Evolutionary conservation across 176 grass and related monocot species (phyloP).

Genomic region (Bolboschoenus planiculmis): DNA sequence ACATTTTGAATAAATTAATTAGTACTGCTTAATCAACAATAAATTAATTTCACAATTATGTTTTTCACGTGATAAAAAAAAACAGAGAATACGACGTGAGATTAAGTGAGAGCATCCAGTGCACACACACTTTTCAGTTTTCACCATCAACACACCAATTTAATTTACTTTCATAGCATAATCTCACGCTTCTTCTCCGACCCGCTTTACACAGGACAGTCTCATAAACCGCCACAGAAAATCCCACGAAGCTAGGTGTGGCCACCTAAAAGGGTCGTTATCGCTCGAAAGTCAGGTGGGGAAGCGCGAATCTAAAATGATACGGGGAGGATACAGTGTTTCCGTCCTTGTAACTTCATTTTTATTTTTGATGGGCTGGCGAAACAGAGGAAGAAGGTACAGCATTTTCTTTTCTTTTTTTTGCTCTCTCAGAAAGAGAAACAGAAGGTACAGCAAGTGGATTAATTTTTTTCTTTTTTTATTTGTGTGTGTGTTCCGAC

Average conservation of each 20-base stretch:
- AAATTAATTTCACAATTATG: too few species aligned
- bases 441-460: background rate
- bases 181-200: too few species aligned
- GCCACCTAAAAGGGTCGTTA: background rate
- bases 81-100: too few species aligned
- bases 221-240: background rate
- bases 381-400: background rate
- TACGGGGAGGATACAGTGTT: background rate
- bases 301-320: constrained; percentile 15
- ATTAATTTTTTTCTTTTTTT: background rate
- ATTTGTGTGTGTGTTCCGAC: too few species aligned
- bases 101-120: too few species aligned
- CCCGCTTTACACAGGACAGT: background rate
- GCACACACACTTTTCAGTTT: too few species aligned
- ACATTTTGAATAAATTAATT: too few species aligned
- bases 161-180: too few species aligned
- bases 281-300: constrained; percentile 15
- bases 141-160: too few species aligned
- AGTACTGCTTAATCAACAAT: too few species aligned
- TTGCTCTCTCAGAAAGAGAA: background rate
- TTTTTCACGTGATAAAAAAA: too few species aligned
- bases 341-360: background rate
- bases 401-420: background rate
- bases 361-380: background rate
- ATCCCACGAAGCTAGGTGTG: background rate